These are phyloP conservation scores for Pisolithus tinctorius DNA, from an alignment of 768 basidiomycete species.

Conservation along the genomic window DNA sequence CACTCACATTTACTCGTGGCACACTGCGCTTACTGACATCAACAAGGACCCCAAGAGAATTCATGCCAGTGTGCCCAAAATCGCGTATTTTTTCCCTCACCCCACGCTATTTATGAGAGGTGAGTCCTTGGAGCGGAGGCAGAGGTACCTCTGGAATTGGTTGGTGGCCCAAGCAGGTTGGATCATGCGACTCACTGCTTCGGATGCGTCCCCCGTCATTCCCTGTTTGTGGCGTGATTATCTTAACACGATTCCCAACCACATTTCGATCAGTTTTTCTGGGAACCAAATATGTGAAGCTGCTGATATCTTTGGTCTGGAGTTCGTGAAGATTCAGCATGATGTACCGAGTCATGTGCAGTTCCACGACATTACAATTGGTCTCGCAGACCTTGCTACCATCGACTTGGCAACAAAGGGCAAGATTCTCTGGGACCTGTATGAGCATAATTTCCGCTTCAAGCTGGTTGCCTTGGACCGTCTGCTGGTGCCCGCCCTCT, in stretches of 20 bases:
- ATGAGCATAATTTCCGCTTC: slow-evolving; percentile 12
- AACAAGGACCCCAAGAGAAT: no score
- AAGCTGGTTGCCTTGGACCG: slow-evolving; percentile 14
- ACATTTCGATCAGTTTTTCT: not conserved
- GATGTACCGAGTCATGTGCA: not conserved
- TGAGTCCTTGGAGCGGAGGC: not conserved
- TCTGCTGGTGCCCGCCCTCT: not conserved
- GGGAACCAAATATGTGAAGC: not conserved
- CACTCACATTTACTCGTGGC: not conserved
- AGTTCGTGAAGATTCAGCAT: not conserved
- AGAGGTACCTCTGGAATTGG: not conserved
- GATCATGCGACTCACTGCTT: not conserved
- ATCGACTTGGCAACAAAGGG: not conserved
- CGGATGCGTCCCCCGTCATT: not conserved
- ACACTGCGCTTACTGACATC: not conserved
- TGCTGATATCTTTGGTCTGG: not conserved
- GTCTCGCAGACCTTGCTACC: not conserved
- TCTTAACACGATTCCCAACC: not conserved
- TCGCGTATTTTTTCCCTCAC: not conserved
- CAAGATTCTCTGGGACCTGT: slow-evolving; percentile 14
- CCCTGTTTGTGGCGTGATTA: not conserved
- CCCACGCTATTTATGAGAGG: not conserved
- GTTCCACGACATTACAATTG: not conserved
- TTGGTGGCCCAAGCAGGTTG: not conserved
- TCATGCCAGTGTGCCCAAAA: not conserved